Evolutionary conservation across 1,284 basidiomycete species (phyloP).

Genomic region (Ceratobasidium theobromae): DNA sequence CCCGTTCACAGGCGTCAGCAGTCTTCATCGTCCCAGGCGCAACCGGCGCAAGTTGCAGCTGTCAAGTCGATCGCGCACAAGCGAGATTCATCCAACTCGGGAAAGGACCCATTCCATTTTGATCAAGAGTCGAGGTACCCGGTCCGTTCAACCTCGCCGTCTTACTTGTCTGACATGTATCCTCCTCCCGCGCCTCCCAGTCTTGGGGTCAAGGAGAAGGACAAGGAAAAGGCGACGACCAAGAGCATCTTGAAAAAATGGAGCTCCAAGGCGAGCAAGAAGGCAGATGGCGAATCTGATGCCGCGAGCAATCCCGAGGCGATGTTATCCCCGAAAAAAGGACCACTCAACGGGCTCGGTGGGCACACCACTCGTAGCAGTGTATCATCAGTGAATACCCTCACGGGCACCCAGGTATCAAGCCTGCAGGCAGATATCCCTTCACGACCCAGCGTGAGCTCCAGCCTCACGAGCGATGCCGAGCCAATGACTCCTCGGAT

Average conservation of each 20-base stretch:
- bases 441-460: conserved; percentile 25
- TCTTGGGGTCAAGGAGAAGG: background rate
- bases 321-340: background rate
- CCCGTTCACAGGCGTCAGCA: conserved; percentile 5
- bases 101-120: conserved; percentile 37
- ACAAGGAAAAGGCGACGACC: conserved; percentile 1
- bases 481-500: conserved; percentile 34
- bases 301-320: background rate
- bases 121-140: conserved; percentile 31
- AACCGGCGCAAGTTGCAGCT: conserved; percentile 10
- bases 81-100: conserved; percentile 33
- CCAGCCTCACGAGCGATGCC: conserved; percentile 14
- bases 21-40: background rate
- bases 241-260: conserved; percentile 22
- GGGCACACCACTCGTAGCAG: background rate
- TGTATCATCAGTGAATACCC: conserved; percentile 18
- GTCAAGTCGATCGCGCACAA: conserved; percentile 7
- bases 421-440: conserved; percentile 13
- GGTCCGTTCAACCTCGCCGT: conserved; percentile 4
- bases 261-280: conserved; percentile 4
- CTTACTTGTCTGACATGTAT: background rate
- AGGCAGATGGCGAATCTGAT: background rate
- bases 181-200: background rate
- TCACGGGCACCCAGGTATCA: background rate
- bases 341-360: background rate